These are phyloP conservation scores for Gamsiella multidivaricata DNA, from an alignment of 192 early-diverging fungal species.

Conservation along the genomic window DNA sequence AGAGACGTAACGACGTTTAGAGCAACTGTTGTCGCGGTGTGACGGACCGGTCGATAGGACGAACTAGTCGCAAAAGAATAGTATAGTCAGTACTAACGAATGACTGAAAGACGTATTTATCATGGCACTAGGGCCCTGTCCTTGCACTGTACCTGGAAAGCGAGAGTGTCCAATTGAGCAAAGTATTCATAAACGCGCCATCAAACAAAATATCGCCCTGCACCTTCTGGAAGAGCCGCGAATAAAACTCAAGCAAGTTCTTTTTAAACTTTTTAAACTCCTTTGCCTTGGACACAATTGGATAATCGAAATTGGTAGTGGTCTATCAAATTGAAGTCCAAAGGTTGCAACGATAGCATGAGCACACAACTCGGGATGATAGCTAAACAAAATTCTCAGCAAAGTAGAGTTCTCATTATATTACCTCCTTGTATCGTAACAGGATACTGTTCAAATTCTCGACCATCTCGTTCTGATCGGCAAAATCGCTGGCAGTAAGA, in stretches of 20 bases:
- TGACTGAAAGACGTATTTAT: no score
- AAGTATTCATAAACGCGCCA: slow-evolving; percentile 66
- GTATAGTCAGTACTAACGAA: neutral
- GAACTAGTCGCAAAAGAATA: slow-evolving; percentile 58
- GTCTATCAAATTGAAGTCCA: slow-evolving; percentile 34
- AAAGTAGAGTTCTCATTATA: no score
- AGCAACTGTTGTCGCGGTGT: slow-evolving; percentile 82
- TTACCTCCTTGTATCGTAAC: slow-evolving; percentile 68
- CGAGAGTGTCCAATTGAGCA: slow-evolving; percentile 71
- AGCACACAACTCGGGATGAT: neutral
- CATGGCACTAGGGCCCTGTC: no score
- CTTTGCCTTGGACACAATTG: slow-evolving; percentile 78
- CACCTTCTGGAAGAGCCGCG: slow-evolving; percentile 64
- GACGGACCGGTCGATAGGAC: slow-evolving; percentile 88
- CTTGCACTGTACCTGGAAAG: slow-evolving; percentile 66
- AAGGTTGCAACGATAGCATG: neutral
- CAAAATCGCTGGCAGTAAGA: slow-evolving; percentile 15
- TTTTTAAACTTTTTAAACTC: slow-evolving; percentile 73
- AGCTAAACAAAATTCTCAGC: no score
- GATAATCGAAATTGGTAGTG: slow-evolving; percentile 73
- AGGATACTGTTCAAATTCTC: slow-evolving; percentile 70
- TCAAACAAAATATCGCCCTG: slow-evolving; percentile 73
- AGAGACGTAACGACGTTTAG: slow-evolving; percentile 75
- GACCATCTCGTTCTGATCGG: slow-evolving; percentile 65
- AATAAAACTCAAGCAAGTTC: slow-evolving; percentile 77